Evolutionary conservation across 805 yeast genomes (phyloP).

Genomic region (Teunomyces kruisii): DNA sequence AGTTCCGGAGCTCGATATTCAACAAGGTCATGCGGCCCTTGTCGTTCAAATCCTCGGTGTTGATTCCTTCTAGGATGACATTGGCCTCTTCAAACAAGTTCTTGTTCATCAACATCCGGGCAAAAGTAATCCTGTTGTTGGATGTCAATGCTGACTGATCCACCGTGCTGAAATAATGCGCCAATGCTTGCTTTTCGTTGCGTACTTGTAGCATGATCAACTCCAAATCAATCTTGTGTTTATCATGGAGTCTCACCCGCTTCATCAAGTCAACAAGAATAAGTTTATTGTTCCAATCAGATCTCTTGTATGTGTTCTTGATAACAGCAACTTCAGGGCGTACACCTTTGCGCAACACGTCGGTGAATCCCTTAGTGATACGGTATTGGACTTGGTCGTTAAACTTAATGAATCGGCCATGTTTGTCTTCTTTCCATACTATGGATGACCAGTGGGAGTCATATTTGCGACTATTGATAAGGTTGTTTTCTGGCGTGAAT

Average conservation of each 20-base stretch:
- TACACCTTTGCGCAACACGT: slow-evolving; percentile 33
- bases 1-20: slow-evolving; percentile 23
- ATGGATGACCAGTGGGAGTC: slow-evolving; percentile 24
- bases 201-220: slow-evolving; percentile 19
- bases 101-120: slow-evolving; percentile 31
- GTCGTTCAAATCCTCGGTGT: slow-evolving; percentile 24
- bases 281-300: slow-evolving; percentile 21
- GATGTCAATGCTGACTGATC: slow-evolving; percentile 10
- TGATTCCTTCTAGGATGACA: slow-evolving; percentile 21
- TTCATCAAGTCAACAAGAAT: slow-evolving; percentile 24
- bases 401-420: slow-evolving; percentile 14
- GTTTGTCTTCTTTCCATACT: slow-evolving; percentile 12
- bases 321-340: slow-evolving; percentile 34
- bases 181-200: slow-evolving; percentile 16
- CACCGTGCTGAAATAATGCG: slow-evolving; percentile 12
- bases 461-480: slow-evolving; percentile 23
- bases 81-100: slow-evolving; percentile 23
- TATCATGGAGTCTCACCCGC: slow-evolving; percentile 12
- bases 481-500: slow-evolving; percentile 15
- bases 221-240: slow-evolving; percentile 12
- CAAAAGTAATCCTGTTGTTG: slow-evolving; percentile 27
- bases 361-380: slow-evolving; percentile 31
- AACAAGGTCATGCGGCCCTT: slow-evolving; percentile 26
- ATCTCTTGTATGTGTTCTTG: slow-evolving; percentile 29
- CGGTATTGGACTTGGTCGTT: slow-evolving; percentile 29